Evolutionary conservation across 106 monocot species (phyloP).

Genomic region (Apostasia shenzhenica): DNA sequence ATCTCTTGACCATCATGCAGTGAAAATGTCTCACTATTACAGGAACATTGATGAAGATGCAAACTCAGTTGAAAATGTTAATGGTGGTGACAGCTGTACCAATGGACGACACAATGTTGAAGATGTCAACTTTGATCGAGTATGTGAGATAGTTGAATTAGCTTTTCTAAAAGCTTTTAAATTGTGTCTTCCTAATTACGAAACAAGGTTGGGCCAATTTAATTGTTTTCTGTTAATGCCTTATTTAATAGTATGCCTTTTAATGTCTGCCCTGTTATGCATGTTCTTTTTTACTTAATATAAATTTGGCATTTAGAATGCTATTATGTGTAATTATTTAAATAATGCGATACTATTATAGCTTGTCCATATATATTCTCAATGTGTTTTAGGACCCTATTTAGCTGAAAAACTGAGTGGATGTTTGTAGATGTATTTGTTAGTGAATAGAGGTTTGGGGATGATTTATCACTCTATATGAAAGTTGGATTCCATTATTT

Average conservation of each 20-base stretch:
- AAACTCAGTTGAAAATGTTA: slow-evolving; percentile 29
- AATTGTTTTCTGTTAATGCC: background rate
- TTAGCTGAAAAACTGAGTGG: no score
- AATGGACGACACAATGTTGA: slow-evolving; percentile 17
- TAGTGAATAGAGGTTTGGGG: background rate
- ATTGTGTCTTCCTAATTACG: background rate
- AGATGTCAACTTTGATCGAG: slow-evolving; percentile 7
- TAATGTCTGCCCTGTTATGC: background rate
- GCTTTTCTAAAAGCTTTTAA: background rate
- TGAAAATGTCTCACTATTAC: slow-evolving; percentile 9
- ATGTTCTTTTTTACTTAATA: background rate
- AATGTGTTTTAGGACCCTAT: no score
- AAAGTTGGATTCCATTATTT: background rate
- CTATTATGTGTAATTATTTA: background rate
- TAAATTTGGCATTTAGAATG: background rate
- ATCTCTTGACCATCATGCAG: background rate
- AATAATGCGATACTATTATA: no score
- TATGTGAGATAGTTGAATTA: background rate
- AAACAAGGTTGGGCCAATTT: background rate
- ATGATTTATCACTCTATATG: background rate
- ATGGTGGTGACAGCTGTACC: slow-evolving; percentile 12
- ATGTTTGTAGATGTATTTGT: background rate
- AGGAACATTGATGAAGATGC: slow-evolving; percentile 75
- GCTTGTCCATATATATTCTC: no score
- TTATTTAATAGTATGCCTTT: background rate